Percentiles rank a stretch among this genome's conserved stretches.
Evolutionary conservation across 2,329 filamentous ascomycete species (phyloP).

Genomic region (Monilinia laxa): DNA sequence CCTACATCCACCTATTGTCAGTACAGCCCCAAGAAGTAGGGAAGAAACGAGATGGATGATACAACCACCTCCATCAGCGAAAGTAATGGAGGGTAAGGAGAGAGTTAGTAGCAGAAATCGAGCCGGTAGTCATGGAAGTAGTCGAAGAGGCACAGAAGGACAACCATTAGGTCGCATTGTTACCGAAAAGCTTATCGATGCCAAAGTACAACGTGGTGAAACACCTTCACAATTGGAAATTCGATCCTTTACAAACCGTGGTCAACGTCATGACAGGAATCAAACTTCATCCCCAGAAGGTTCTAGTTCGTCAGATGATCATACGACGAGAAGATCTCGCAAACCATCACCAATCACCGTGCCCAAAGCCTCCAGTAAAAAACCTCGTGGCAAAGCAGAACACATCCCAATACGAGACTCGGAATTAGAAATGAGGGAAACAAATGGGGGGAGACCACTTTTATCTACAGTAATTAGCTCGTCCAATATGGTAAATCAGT

Average conservation of each 20-base stretch:
- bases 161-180: slow-evolving; percentile 25
- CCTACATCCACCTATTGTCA: slow-evolving; percentile 80
- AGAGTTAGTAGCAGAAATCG: slow-evolving; percentile 59
- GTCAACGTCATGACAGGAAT: slow-evolving; percentile 29
- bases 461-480: slow-evolving; percentile 35
- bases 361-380: slow-evolving; percentile 19
- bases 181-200: slow-evolving; percentile 37
- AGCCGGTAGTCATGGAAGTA: slow-evolving; percentile 44
- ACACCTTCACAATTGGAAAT: slow-evolving; percentile 32
- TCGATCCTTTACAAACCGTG: slow-evolving; percentile 26
- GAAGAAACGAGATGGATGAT: slow-evolving; percentile 87
- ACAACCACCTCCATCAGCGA: slow-evolving; percentile 84
- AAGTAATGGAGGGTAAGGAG: slow-evolving; percentile 86
- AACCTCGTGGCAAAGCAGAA: slow-evolving; percentile 30
- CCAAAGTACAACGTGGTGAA: slow-evolving; percentile 37
- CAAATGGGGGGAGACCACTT: slow-evolving; percentile 25
- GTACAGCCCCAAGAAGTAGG: slow-evolving; percentile 66
- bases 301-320: slow-evolving; percentile 29
- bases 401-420: slow-evolving; percentile 33
- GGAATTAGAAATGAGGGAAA: slow-evolving; percentile 27
- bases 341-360: slow-evolving; percentile 36
- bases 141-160: slow-evolving; percentile 42
- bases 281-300: slow-evolving; percentile 31
- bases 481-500: slow-evolving; percentile 28
- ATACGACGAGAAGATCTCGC: slow-evolving; percentile 28